These are phyloP conservation scores for Salicornia ramosissima DNA, from an alignment of 148 eudicot species.

Conservation along the genomic window DNA sequence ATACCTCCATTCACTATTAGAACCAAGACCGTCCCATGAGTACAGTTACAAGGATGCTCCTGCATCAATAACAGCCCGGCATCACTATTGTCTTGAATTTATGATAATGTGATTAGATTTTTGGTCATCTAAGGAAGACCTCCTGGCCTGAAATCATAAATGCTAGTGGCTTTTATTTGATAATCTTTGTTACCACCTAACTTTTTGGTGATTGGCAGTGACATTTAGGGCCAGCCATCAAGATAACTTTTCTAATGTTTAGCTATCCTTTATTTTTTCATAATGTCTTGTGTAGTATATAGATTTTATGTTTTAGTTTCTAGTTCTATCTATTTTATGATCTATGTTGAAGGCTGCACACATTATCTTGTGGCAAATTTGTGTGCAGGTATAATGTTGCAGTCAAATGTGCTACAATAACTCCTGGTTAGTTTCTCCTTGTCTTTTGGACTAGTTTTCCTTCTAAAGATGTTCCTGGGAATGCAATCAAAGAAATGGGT, in stretches of 20 bases:
- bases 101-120: neutral
- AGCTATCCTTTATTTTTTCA: neutral
- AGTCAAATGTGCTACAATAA: conserved; percentile 91
- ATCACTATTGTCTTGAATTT: neutral
- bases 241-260: neutral
- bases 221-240: neutral
- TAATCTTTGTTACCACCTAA: neutral
- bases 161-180: neutral
- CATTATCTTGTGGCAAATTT: neutral
- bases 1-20: too few species aligned
- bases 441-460: neutral
- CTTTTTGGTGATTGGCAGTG: neutral
- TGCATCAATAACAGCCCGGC: too few species aligned
- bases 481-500: neutral
- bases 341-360: neutral
- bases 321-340: neutral
- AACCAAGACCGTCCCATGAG: too few species aligned
- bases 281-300: neutral
- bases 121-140: neutral
- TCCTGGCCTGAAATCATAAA: too few species aligned
- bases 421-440: conserved; percentile 57
- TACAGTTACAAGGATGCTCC: too few species aligned
- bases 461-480: neutral
- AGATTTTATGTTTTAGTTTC: neutral
- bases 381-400: conserved; percentile 81